Base-by-base conservation (phyloP, 164 flowering plant species). In the Sedum album region DNA sequence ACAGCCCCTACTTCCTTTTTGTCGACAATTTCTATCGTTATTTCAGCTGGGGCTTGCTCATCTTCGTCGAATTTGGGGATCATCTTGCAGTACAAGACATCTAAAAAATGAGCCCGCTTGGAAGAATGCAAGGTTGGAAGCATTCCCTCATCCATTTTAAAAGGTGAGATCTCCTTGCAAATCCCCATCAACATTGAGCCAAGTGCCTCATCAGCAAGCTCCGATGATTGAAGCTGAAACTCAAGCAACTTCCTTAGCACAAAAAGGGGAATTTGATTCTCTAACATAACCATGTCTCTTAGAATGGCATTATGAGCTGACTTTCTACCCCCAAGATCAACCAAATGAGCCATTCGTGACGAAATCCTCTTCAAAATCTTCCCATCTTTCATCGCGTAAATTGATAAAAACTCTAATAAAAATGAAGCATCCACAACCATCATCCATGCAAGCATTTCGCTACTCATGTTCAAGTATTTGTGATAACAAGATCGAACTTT, bases 191-290 rank as follows among this genome's bases (percentile, higher is more conserved):
- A 39, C 82, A 81, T 78, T 0, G 73, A 66, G 20, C 41, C 17
- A 70, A 85, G 26, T 33, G 31, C 51, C 0, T 74, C 74, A 33
- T 83, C 81, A 0, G 84, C 78, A n/a, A 31, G 10, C 23, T 80
- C 81, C 2, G 44, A 17, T 0, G 86, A 77, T 2, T 65, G 14
- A 31, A 61, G 64, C 46, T 68, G 79, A 14, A 74, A 65, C 53
- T 81, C 80, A 33, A 84, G 28, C 62, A 76, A 46, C 44, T 74
- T 79, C 39, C 81, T 69, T 48, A 77, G 8, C 0, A 79, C 70
- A 68, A 79, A 81, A 26, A 82, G 36, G 0, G 88, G 89, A 20
- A 85, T 83, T 66, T 85, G 89, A 66, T 85, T 85, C 78, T 85
- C 89, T 0, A 83, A 69, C 84, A 83, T 80, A 20, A 75, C 46